A percentile compares a stretch with the other conserved stretches of the same genome.
Evolutionary conservation across 2,329 filamentous ascomycete species (phyloP).

Genomic region (Botryotinia globosa): DNA sequence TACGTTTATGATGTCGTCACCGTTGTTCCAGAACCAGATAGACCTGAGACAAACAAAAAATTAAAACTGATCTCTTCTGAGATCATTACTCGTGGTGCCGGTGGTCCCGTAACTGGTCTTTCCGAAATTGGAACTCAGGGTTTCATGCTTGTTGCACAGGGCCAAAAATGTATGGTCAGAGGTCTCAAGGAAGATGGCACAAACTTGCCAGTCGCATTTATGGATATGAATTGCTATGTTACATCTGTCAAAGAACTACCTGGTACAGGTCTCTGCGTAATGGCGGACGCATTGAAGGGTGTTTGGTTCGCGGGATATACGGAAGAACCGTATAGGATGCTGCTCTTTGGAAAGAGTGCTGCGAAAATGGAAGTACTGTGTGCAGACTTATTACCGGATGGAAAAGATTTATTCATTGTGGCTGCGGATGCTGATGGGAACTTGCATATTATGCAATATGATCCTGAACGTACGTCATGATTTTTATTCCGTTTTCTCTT

Average conservation of each 20-base stretch:
- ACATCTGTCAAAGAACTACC: conserved; percentile 79
- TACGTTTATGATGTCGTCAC: conserved; percentile 90
- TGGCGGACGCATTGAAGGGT: conserved; percentile 89
- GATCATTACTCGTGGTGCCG: conserved; percentile 85
- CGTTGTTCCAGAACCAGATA: conserved; percentile 84
- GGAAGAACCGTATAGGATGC: conserved; percentile 95
- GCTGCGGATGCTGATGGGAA: conserved; percentile 82
- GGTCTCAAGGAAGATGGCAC: conserved; percentile 94
- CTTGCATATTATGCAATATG: conserved; percentile 86
- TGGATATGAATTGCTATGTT: conserved; percentile 96
- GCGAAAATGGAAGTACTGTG: conserved; percentile 74
- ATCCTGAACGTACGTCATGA: conserved; percentile 75
- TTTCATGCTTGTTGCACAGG: conserved; percentile 85
- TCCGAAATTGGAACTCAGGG: conserved; percentile 83
- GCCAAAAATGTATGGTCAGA: conserved; percentile 95
- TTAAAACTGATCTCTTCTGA: conserved; percentile 86
- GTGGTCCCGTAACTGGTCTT: conserved; percentile 84
- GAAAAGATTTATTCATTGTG: conserved; percentile 77
- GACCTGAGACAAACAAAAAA: conserved; percentile 79
- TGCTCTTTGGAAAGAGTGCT: conserved; percentile 83
- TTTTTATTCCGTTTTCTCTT: conserved; percentile 5
- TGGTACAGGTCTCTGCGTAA: conserved; percentile 78
- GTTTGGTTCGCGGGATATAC: conserved; percentile 96
- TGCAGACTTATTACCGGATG: conserved; percentile 85
- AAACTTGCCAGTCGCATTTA: conserved; percentile 88